phyloP scores from a whole-genome alignment of 148 eudicot genomes.

The Cornus controversa region DNA sequence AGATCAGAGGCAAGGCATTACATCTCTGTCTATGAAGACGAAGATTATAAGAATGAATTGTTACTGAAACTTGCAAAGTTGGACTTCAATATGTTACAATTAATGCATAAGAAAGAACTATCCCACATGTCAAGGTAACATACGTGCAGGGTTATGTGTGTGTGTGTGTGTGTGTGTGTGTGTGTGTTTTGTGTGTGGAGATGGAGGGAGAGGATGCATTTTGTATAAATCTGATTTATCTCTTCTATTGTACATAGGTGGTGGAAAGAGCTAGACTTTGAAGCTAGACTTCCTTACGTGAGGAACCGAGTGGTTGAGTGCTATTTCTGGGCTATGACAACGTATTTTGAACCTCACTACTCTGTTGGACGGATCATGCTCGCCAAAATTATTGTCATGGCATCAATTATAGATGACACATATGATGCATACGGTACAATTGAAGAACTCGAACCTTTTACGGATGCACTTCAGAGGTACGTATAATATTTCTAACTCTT shows the following conservation, averaged over 20 bases:
- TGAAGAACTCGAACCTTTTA: constrained; percentile 35
- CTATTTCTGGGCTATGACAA: no score
- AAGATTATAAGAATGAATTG: constrained; percentile 9
- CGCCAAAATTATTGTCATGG: constrained; percentile 22
- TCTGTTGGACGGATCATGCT: constrained; percentile 20
- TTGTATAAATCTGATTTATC: no score
- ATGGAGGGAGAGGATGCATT: no score
- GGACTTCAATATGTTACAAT: constrained; percentile 23
- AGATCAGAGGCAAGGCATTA: no score
- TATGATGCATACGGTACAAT: constrained; percentile 27
- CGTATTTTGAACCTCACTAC: constrained; percentile 28
- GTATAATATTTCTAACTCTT: constrained; percentile 5
- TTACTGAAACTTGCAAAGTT: constrained; percentile 31
- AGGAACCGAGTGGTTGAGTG: no score
- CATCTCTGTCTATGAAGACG: constrained; percentile 19
- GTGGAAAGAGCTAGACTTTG: constrained; percentile 24
- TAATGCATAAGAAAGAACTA: no score
- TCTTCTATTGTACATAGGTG: constrained; percentile 24
- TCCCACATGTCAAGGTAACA: no score
- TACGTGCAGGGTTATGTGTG: no score
- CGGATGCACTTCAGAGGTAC: constrained; percentile 38
- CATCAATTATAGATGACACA: constrained; percentile 39
- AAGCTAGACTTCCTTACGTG: no score
- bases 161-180: no score
- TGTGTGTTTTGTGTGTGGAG: no score